Evolutionary conservation across 2,329 filamentous ascomycete genomes (phyloP).

Genomic region (Mariannaea elegans): DNA sequence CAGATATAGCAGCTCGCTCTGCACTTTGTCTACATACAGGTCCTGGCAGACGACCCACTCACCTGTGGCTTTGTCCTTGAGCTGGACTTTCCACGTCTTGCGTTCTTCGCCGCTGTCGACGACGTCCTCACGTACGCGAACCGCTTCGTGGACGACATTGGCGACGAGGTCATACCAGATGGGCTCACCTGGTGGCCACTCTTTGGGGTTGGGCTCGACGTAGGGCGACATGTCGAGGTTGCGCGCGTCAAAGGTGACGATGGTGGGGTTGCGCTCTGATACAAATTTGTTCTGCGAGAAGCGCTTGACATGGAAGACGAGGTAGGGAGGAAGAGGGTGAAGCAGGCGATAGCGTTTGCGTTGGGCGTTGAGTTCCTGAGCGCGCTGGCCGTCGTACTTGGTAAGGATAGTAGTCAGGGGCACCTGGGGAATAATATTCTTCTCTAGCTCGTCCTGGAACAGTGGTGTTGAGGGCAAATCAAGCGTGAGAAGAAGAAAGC

Average conservation of each 20-base stretch:
- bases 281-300: constrained; percentile 98
- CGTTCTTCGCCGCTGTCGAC: constrained; percentile 87
- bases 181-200: constrained; percentile 78
- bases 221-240: constrained; percentile 88
- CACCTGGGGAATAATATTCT: constrained; percentile 95
- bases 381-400: constrained; percentile 90
- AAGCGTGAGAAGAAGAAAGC: constrained; percentile 91
- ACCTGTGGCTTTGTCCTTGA: constrained; percentile 80
- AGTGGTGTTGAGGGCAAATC: constrained; percentile 91
- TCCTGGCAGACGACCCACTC: constrained; percentile 97
- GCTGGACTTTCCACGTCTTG: constrained; percentile 94
- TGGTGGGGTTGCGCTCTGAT: constrained; percentile 93
- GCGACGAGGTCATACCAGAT: constrained; percentile 96
- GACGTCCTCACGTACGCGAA: constrained; percentile 81
- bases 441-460: constrained; percentile 93
- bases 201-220: constrained; percentile 82
- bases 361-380: constrained; percentile 89
- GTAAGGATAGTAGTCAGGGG: constrained; percentile 83
- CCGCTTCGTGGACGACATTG: constrained; percentile 90
- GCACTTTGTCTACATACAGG: constrained; percentile 88
- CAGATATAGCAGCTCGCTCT: constrained; percentile 88
- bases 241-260: constrained; percentile 91
- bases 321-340: constrained; percentile 89
- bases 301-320: constrained; percentile 95
- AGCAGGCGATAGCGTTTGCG: constrained; percentile 89